Conservation (phyloP, 2,329 filamentous ascomycete species). For the Aspergillus tubingensis region DNA sequence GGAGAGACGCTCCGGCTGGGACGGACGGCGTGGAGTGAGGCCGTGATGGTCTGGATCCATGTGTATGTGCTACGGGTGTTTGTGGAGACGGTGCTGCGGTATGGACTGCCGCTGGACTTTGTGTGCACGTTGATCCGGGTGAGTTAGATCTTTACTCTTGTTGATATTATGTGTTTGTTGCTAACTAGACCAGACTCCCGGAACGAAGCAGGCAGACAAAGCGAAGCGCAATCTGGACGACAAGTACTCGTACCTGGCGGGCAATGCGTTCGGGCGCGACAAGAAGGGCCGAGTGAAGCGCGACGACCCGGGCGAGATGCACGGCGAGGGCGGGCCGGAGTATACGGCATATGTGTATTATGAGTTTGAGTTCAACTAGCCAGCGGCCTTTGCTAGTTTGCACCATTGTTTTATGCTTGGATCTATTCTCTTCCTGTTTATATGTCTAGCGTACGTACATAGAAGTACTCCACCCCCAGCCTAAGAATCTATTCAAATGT, state of each 20-base stretch:
- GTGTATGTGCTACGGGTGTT: conserved; percentile 89
- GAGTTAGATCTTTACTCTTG: conserved; percentile 35
- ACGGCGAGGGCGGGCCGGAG: conserved; percentile 71
- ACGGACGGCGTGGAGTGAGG: conserved; percentile 92
- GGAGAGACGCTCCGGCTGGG: conserved; percentile 85
- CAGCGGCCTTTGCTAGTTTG: neutral
- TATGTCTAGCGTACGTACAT: conserved; percentile 21
- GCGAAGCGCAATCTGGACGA: conserved; percentile 76
- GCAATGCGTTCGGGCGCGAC: conserved; percentile 90
- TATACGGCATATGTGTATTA: conserved; percentile 98
- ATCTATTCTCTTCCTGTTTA: neutral
- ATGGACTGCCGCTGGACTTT: conserved; percentile 88
- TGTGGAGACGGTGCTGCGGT: conserved; percentile 95
- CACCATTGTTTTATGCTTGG: neutral
- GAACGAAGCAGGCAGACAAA: conserved; percentile 75
- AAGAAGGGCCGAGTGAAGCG: conserved; percentile 91
- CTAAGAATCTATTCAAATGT: no score
- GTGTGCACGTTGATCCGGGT: conserved; percentile 84
- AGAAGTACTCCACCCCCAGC: neutral
- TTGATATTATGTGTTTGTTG: neutral
- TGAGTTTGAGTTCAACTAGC: conserved; percentile 74
- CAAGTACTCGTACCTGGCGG: conserved; percentile 86
- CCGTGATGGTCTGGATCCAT: conserved; percentile 94
- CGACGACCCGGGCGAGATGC: conserved; percentile 88
- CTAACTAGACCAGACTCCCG: conserved; percentile 63